Conservation (phyloP, 2,329 filamentous ascomycete genomes). For the Metarhizium guizhouense region DNA sequence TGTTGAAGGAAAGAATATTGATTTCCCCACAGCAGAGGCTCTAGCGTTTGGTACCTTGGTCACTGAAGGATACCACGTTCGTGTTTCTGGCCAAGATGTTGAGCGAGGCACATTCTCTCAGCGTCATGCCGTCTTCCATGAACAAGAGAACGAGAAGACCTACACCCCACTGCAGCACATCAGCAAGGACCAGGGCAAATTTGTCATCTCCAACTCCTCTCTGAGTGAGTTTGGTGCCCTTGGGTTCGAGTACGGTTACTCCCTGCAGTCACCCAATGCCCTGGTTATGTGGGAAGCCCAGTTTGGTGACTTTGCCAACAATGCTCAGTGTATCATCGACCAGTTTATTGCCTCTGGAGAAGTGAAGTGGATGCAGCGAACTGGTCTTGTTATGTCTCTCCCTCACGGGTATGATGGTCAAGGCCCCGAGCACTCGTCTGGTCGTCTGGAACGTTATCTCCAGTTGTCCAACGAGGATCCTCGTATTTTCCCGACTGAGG, state of each 20-base stretch:
- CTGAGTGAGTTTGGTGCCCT: slow-evolving; percentile 63
- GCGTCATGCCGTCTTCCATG: slow-evolving; percentile 92
- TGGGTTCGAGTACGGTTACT: slow-evolving; percentile 98
- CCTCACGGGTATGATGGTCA: slow-evolving; percentile 98
- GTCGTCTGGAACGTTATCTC: slow-evolving; percentile 92
- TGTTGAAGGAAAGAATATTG: slow-evolving; percentile 84
- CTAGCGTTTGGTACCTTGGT: slow-evolving; percentile 89
- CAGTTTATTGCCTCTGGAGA: slow-evolving; percentile 98
- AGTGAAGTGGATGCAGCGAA: slow-evolving; percentile 97
- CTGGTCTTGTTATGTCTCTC: slow-evolving; percentile 89
- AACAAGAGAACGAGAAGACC: slow-evolving; percentile 88
- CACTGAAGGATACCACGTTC: slow-evolving; percentile 90
- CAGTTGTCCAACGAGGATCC: slow-evolving; percentile 97
- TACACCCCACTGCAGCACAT: slow-evolving; percentile 90
- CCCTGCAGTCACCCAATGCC: slow-evolving; percentile 89
- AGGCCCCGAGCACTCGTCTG: slow-evolving; percentile 96
- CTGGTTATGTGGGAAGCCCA: slow-evolving; percentile 99
- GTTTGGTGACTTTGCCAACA: slow-evolving; percentile 99
- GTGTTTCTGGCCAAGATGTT: slow-evolving; percentile 96
- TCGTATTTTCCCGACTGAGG: slow-evolving; percentile 76
- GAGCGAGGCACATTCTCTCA: slow-evolving; percentile 99
- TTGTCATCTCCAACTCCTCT: slow-evolving; percentile 95
- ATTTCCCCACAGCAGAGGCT: slow-evolving; percentile 95
- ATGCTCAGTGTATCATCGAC: slow-evolving; percentile 97
- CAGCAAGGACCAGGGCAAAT: slow-evolving; percentile 84